Evolutionary conservation across 75 land plant species (phyloP).

Genomic region (Selaginella tamariscina): DNA sequence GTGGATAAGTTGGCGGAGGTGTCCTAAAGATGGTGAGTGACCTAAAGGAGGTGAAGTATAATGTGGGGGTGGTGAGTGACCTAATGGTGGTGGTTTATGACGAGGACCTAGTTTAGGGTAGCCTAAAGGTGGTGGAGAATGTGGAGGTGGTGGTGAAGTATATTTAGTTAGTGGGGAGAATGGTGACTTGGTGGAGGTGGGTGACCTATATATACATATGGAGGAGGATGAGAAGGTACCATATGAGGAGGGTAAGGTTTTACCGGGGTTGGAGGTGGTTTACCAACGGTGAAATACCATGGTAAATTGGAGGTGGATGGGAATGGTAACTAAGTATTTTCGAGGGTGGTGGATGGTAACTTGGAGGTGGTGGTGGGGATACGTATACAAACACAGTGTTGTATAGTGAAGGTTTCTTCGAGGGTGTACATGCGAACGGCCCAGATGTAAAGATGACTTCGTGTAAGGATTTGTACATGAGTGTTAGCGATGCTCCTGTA

Average conservation of each 20-base stretch:
- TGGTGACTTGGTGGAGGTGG: slow-evolving; percentile 13
- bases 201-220: not conserved
- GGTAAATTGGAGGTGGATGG: not conserved
- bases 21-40: not conserved
- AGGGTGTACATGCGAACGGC: slow-evolving; percentile 9
- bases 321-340: not conserved
- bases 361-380: not conserved
- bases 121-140: slow-evolving; percentile 6
- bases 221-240: not conserved
- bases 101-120: too few species aligned
- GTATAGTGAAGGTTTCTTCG: not conserved
- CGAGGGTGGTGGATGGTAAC: not conserved
- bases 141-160: not conserved
- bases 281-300: not conserved
- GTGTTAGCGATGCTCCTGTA: not conserved
- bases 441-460: slow-evolving; percentile 12
- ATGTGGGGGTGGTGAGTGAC: slow-evolving; percentile 5
- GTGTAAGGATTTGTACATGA: slow-evolving; percentile 8
- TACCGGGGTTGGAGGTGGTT: not conserved
- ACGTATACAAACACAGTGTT: not conserved
- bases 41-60: not conserved
- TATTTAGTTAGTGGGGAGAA: not conserved
- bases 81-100: slow-evolving; percentile 12
- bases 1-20: slow-evolving; percentile 7
- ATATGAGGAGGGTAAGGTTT: too few species aligned